Evolutionary conservation across 768 basidiomycete genomes (phyloP), one percentile per base, ranked within the genome.

Genomic region (Pleurotus cornucopiae): DNA sequence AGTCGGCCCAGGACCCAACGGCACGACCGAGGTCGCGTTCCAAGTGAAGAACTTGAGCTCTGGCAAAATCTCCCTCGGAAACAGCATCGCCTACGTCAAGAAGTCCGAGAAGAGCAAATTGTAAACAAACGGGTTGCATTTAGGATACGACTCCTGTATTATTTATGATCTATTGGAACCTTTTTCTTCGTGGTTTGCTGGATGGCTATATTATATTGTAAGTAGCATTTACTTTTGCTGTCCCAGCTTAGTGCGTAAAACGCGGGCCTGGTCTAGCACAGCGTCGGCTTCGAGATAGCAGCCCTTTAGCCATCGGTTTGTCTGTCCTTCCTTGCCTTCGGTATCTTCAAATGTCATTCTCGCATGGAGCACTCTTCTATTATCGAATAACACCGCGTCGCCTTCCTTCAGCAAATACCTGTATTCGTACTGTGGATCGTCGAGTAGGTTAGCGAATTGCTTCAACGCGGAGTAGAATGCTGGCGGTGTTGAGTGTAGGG

Each of bases 371-470:
- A 96, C 84, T 13, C 96, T 76, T 21, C 94, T 77, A 64, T 98
- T 99, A 66, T 98, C 95, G 62, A 99, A 99, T 7, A 96, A 49
- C 16, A 90, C 93, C 4, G 86, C 86, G 58, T 96, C 92, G 26
- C 93, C 92, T 69, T 94, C 91, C 26, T 72, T 67, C 44, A 98
- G 71, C 46, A 81, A 84, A 69, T 91, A 86, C 60, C 81, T 68
- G 57, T 80, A 88, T 41, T 75, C 76, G 21, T 77, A 79, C 9
- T 62, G 62, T 0, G 77, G 73, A 14, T 79, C 75, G 51, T 86
- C 79, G 2, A 94, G 66, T 11, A 86, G 62, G 0, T 69, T 63
- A 2, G 84, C 78, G 61, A 94, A 98, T 13, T 70, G 67, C 2
- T 65, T 60, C 2, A 98, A 72, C 3, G 91, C 88, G 1, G 71